Conservation (phyloP, 257 asterid species). For the Ligustrum vulgare region DNA sequence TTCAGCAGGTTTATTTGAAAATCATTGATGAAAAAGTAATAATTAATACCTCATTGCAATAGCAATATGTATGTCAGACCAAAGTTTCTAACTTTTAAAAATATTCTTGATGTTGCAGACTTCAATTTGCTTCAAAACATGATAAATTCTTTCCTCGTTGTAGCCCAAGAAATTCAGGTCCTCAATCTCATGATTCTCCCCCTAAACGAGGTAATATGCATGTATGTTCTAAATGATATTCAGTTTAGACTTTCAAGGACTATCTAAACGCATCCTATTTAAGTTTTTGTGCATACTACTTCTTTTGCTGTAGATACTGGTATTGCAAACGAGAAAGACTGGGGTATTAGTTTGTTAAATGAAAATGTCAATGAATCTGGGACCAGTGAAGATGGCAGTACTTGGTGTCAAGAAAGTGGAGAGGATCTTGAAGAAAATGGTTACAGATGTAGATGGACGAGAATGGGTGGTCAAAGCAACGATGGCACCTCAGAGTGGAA, state of each 20-base stretch:
- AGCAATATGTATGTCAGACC: neutral
- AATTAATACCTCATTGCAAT: neutral
- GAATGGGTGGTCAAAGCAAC: constrained; percentile 86
- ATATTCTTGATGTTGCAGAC: constrained; percentile 40
- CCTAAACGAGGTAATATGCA: constrained; percentile 81
- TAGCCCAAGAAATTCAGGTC: constrained; percentile 69
- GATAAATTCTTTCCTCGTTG: constrained; percentile 75
- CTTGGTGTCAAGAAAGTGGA: constrained; percentile 88
- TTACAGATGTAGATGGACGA: constrained; percentile 88
- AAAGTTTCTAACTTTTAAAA: constrained; percentile 5
- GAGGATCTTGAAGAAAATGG: constrained; percentile 97
- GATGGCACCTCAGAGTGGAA: constrained; percentile 89
- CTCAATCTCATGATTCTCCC: constrained; percentile 90
- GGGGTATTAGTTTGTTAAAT: constrained; percentile 82
- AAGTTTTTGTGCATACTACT: neutral
- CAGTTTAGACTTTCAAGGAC: no score
- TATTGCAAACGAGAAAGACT: constrained; percentile 94
- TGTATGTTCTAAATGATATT: neutral
- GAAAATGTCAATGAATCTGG: constrained; percentile 78
- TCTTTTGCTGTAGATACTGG: constrained; percentile 70
- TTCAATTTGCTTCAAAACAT: constrained; percentile 56
- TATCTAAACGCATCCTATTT: neutral
- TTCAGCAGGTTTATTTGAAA: neutral
- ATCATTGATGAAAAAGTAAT: neutral
- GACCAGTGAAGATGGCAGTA: constrained; percentile 83